These are phyloP conservation scores for Carex kokanica DNA, from an alignment of 176 grass and related monocot genomes.

Conservation along the genomic window DNA sequence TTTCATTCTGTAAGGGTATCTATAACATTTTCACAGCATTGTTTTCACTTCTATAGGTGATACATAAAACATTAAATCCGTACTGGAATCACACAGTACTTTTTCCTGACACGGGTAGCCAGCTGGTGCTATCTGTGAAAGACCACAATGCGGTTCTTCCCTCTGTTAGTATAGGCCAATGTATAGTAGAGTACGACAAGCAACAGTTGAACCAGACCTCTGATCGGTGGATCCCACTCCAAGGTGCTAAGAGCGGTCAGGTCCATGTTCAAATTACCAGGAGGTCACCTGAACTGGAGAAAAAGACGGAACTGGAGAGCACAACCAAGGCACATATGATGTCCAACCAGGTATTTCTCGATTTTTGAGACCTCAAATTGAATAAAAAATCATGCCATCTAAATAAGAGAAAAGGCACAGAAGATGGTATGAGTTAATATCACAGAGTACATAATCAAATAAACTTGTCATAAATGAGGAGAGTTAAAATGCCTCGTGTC, in stretches of 20 bases:
- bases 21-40: background rate
- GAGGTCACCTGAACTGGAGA: constrained; percentile 35
- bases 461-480: background rate
- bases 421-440: no score
- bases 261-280: constrained; percentile 59
- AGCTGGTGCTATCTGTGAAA: constrained; percentile 62
- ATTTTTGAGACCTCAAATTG: background rate
- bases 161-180: constrained; percentile 68
- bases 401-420: no score
- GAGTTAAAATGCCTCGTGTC: no score
- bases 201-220: constrained; percentile 56
- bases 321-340: constrained; percentile 52
- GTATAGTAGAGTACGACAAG: constrained; percentile 69
- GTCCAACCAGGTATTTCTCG: constrained; percentile 37
- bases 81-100: constrained; percentile 84
- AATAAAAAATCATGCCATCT: background rate
- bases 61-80: constrained; percentile 80
- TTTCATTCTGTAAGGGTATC: background rate
- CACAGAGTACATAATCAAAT: background rate
- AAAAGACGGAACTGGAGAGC: constrained; percentile 30
- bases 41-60: constrained; percentile 46
- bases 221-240: constrained; percentile 78
- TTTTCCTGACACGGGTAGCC: constrained; percentile 75
- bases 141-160: constrained; percentile 87
- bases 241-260: constrained; percentile 74